Evolutionary conservation across 345 rosid species (phyloP), one percentile per base, ranked within the genome.

Genomic region (Citrus sp.): DNA sequence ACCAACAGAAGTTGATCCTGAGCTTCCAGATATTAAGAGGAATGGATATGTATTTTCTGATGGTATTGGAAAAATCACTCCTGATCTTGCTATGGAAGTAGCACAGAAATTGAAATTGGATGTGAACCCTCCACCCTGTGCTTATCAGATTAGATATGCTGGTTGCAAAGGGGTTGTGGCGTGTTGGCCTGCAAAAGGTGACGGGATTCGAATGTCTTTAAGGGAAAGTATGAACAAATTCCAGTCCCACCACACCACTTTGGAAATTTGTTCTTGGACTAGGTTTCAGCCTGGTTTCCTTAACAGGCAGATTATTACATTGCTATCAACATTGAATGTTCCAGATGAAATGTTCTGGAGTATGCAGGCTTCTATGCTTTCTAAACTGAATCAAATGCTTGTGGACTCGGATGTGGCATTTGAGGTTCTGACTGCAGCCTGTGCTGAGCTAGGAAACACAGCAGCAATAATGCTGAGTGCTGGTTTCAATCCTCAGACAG

Each of bases 81-180:
- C 96, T 68, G 98, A 92, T 82, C 98, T 95, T 60, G 93, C 93
- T 5, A 78, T 22, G 81, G 91, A 91, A 84, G 95, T 95, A 73
- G 93, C 90, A 28, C 85, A 88, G 82, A 92, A 88, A 73, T 79
- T 93, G 81, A 89, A 89, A 67, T 69, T 95, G 82, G 91, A 91
- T 62, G 24, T 75, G 60, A 73, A 77, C 75, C 77, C 35, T 46
- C 89, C 88, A 40, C 98, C 97, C 38, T 89, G 88, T 77, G 97
- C 98, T 74, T 95, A 91, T 84, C 98, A 95, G 85, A 94, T 95
- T 73, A 89, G 98, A 83, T 94, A 90, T 77, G 97, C 95, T 49
- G 97, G 98, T 75, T 95, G 82, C 80, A 95, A 94, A 89, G 98
- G 95, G 28, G 93, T 94, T 19, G 95, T 95, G 81, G 95, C 99